Evolutionary conservation across 2,329 filamentous ascomycete genomes (phyloP), one percentile per base, ranked within the genome.

Genomic region (Sclerotinia sclerotiorum): DNA sequence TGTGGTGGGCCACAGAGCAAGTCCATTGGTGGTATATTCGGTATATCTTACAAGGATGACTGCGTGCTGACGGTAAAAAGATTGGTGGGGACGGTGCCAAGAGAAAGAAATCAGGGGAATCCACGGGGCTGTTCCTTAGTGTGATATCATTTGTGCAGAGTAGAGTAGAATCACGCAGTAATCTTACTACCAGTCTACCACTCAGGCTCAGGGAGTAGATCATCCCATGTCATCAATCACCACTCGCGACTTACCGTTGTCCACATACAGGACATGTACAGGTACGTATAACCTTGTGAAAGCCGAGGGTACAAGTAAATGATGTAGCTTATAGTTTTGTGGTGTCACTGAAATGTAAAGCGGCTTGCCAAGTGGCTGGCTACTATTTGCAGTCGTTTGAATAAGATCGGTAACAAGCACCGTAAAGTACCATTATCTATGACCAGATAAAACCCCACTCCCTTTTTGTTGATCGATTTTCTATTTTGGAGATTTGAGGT

Each of bases 61-160:
- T n/a, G 35, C 21, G 29, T 55, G 29, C 21, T 55, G 52, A 21
- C 32, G 52, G 17, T 13, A 17, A 21, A 32, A 32, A 5, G 32
- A 39, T 3, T 35, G 29, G 10, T 15, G 52, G 52, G 52, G 19
- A 55, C 19, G 11, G 11, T 39, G 54, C 54, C 54, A 57, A 24
- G 54, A 57, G 21, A 39, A 39, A 4, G 32, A 21, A 39, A 32
- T 57, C 54, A 57, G 32, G 17, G 52, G 54, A 35, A 21, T 24
- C 29, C 54, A 57, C 32, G 32, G 35, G 21, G 10, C 4, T 35
- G 11, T 56, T 13, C 19, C 15, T 15, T 8, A 55, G 52, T 55
- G 52, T 29, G 39, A 46, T 44, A 52, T 60, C 39, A 60, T 60
- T 46, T 46, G 42, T 60, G n/a, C 29, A 19, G 52, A 42, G 52